Percentiles rank a stretch among this genome's conserved stretches.
These are phyloP conservation scores for Mucor irregularis DNA, from an alignment of 371 early-diverging fungal species.

Conservation along the genomic window DNA sequence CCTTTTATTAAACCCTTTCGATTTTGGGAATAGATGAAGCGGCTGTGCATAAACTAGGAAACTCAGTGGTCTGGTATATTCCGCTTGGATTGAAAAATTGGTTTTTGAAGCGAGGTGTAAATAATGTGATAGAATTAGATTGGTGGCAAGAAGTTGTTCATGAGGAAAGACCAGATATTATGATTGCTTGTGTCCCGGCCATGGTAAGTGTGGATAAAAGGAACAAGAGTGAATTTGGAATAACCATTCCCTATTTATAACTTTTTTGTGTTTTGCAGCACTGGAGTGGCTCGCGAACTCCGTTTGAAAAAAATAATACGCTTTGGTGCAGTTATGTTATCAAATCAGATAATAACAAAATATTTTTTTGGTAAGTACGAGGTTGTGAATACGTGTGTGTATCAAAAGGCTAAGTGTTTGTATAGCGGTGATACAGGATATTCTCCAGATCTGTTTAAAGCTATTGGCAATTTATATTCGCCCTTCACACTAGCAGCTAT, in stretches of 20 bases:
- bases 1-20: too few relatives aligned
- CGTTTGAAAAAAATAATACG: slow-evolving; percentile 60
- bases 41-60: slow-evolving; percentile 51
- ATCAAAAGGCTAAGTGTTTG: too few relatives aligned
- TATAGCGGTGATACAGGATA: slow-evolving; percentile 64
- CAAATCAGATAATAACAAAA: slow-evolving; percentile 34
- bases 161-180: slow-evolving; percentile 35
- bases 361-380: slow-evolving; percentile 56
- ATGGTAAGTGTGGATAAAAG: slow-evolving; percentile 29
- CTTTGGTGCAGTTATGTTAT: slow-evolving; percentile 64
- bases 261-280: slow-evolving; percentile 30
- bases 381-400: too few relatives aligned
- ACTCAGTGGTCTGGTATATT: slow-evolving; percentile 62
- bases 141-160: slow-evolving; percentile 65
- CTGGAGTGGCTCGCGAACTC: slow-evolving; percentile 60
- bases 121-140: slow-evolving; percentile 56
- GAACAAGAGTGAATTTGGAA: too few relatives aligned
- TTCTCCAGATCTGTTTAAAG: slow-evolving; percentile 54
- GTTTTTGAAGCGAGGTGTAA: slow-evolving; percentile 49
- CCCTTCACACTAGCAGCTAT: slow-evolving; percentile 60
- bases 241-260: too few relatives aligned
- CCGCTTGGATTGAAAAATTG: slow-evolving; percentile 57
- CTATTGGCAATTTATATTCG: slow-evolving; percentile 55
- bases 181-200: slow-evolving; percentile 56
- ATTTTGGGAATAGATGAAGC: slow-evolving; percentile 41